Evolutionary conservation across 2,329 filamentous ascomycete species (phyloP), one percentile per base, ranked within the genome.

Genomic region (Fusarium mundagurra): DNA sequence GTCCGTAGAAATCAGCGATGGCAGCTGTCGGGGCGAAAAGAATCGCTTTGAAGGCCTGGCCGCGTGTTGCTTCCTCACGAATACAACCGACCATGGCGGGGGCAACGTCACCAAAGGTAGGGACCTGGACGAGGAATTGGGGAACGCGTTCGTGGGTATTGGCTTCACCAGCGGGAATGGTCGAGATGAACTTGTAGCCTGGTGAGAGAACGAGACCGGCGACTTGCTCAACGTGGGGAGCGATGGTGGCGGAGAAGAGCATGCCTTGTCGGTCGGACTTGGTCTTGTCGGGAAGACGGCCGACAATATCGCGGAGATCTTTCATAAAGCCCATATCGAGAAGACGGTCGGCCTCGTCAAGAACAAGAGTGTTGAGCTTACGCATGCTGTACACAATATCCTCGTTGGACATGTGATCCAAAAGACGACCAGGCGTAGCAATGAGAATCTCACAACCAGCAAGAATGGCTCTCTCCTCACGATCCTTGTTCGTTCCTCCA

Each of bases 281-380:
- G 5, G 84, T 81, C 80, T 91, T 90, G 69, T 88, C 82, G 0
- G 94, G 94, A 8, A 97, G 86, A 17, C 91, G 89, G 74, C 88
- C 86, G 27, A 97, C 87, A 68, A 97, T 95, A 76, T 94, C 92
- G 80, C 93, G 90, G 6, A 97, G 86, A 16, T 92, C 91, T 6
- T 91, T 90, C n/a, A 94, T 91, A 79, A 97, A 97, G 76, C 96
- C 94, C 80, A 95, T 91, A 80, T 97, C 94, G 7, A 97, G 89
- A 44, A 97, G 88, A 41, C 93, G 87, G 78, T 96, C 94, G 34
- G 94, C 94, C 84, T 96, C 94, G 75, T 96, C 94, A 81, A 96
- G 92, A 24, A 96, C 93, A 8, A 96, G 85, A 71, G 93, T 95
- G 80, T 95, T 93, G 43, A 97, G 83, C 43, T 87, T 84, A 54